Conservation (phyloP, 495 filamentous ascomycete species). For the Rostrohypoxylon terebratum region DNA sequence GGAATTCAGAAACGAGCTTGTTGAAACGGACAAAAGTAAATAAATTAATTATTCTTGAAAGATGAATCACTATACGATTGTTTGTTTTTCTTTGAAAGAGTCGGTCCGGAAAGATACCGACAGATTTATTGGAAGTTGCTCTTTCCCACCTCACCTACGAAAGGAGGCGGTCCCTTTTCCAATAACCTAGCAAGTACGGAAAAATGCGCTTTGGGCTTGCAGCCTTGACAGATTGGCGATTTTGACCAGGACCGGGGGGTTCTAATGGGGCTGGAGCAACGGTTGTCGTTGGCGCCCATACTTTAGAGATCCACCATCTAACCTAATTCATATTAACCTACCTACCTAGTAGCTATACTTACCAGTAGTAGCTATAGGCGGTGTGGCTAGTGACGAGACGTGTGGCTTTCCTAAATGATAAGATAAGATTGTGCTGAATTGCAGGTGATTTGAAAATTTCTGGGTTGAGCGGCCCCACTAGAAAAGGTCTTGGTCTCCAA, state of each 20-base stretch:
- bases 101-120: slow-evolving; percentile 12
- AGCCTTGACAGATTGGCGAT: slow-evolving; percentile 42
- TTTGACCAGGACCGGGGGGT: slow-evolving; percentile 27
- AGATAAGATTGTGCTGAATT: too few relatives aligned
- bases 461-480: not conserved
- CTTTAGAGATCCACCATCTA: slow-evolving; percentile 22
- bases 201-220: slow-evolving; percentile 42
- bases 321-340: slow-evolving; percentile 1
- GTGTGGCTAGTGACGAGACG: not conserved
- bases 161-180: slow-evolving; percentile 41
- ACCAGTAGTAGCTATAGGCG: not conserved
- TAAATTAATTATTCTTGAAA: slow-evolving; percentile 26
- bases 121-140: slow-evolving; percentile 29
- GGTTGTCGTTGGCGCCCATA: slow-evolving; percentile 9
- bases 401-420: too few relatives aligned
- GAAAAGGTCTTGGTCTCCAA: not conserved
- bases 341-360: slow-evolving; percentile 19
- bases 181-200: slow-evolving; percentile 14
- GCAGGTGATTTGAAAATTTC: slow-evolving; percentile 15
- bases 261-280: slow-evolving; percentile 23
- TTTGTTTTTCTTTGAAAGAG: slow-evolving; percentile 1
- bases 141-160: slow-evolving; percentile 35
- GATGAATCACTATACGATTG: slow-evolving; percentile 21
- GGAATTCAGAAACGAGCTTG: slow-evolving; percentile 10
- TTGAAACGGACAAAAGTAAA: slow-evolving; percentile 16